These are phyloP conservation scores for Trichoderma oligosporum DNA, from an alignment of 2,329 filamentous ascomycete genomes.

Conservation along the genomic window DNA sequence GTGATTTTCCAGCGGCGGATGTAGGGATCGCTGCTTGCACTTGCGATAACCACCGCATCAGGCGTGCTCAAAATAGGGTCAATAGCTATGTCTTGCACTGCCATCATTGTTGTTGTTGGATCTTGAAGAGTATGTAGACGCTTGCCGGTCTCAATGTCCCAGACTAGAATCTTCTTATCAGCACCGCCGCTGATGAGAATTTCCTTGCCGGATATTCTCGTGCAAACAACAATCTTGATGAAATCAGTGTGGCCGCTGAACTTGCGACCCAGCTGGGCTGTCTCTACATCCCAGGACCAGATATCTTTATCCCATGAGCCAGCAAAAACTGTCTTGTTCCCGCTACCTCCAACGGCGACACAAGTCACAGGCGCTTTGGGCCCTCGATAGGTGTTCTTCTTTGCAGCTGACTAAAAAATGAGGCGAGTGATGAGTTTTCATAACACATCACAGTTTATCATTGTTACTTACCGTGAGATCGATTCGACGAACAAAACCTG, in stretches of 20 bases:
- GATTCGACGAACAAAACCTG: conserved; percentile 72
- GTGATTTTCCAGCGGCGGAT: conserved; percentile 74
- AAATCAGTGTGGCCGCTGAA: conserved; percentile 85
- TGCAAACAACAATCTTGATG: conserved; percentile 72
- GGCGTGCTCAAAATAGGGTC: conserved; percentile 60
- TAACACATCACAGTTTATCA: not conserved
- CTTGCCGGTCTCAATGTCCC: conserved; percentile 66
- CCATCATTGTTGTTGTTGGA: conserved; percentile 65
- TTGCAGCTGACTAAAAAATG: conserved; percentile 30
- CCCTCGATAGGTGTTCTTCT: conserved; percentile 57
- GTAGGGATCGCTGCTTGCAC: conserved; percentile 74
- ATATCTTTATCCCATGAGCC: conserved; percentile 93
- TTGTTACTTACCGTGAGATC: conserved; percentile 62
- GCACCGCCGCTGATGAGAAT: conserved; percentile 70
- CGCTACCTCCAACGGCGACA: conserved; percentile 60
- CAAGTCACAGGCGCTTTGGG: conserved; percentile 78
- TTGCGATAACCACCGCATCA: conserved; percentile 60
- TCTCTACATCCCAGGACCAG: conserved; percentile 74
- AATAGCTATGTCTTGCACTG: conserved; percentile 72
- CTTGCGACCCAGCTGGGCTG: conserved; percentile 50
- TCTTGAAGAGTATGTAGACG: conserved; percentile 76
- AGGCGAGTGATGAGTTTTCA: not conserved
- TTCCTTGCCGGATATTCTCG: conserved; percentile 57
- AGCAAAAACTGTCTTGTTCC: conserved; percentile 65
- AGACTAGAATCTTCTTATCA: conserved; percentile 78